phyloP scores from a whole-genome alignment of 176 grass and related monocot genomes.

The Ananas comosus region DNA sequence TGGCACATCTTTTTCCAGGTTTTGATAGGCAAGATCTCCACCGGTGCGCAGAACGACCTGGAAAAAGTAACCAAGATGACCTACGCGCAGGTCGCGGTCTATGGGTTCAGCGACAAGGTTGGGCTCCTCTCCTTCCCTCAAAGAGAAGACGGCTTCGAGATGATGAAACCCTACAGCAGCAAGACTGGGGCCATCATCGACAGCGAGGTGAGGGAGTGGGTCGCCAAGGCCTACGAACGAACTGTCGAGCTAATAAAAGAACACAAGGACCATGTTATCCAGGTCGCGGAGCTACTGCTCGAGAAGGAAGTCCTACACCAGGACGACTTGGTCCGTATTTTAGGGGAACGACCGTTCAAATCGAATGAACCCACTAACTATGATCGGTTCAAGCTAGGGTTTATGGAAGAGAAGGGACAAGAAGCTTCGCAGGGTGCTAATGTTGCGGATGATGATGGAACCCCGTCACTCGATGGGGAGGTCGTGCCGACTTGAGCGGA shows the following conservation, averaged over 20 bases:
- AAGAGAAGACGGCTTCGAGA: slow-evolving; percentile 53
- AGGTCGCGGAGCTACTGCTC: slow-evolving; percentile 72
- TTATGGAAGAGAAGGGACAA: slow-evolving; percentile 27
- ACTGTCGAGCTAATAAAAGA: slow-evolving; percentile 53
- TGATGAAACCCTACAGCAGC: slow-evolving; percentile 55
- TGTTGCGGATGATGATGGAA: slow-evolving; percentile 28
- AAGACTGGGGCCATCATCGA: slow-evolving; percentile 71
- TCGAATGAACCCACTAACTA: slow-evolving; percentile 47
- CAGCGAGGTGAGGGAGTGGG: slow-evolving; percentile 75
- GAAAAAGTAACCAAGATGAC: slow-evolving; percentile 95
- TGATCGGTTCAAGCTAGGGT: slow-evolving; percentile 74
- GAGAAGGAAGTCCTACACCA: slow-evolving; percentile 88
- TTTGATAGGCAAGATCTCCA: slow-evolving; percentile 76
- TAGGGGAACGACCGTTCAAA: slow-evolving; percentile 78
- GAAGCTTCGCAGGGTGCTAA: slow-evolving; percentile 19
- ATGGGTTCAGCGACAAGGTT: slow-evolving; percentile 88
- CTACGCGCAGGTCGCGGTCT: slow-evolving; percentile 81
- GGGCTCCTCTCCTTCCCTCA: slow-evolving; percentile 85
- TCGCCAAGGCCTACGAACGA: slow-evolving; percentile 59
- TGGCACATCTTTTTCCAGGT: slow-evolving; percentile 33
- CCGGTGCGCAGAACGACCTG: slow-evolving; percentile 80
- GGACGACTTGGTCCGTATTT: slow-evolving; percentile 62
- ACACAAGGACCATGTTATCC: slow-evolving; percentile 66
- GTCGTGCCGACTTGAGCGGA: slow-evolving; percentile 23
- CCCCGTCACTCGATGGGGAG: slow-evolving; percentile 32